Base-by-base conservation (phyloP, 192 early-diverging fungal species). In the Coemansia sp. region DNA sequence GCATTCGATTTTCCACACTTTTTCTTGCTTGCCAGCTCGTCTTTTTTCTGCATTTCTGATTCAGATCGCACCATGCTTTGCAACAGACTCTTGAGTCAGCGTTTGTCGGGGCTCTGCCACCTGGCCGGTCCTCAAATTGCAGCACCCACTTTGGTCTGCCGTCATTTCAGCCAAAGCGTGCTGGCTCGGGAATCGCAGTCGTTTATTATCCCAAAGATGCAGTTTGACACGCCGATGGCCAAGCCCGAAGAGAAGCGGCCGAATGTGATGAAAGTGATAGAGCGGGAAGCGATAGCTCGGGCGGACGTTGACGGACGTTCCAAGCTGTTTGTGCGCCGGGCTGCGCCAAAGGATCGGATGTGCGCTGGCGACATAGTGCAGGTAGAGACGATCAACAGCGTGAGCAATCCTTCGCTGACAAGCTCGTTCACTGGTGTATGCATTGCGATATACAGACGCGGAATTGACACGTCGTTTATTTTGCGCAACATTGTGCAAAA, bases 401-500 rank as follows among this genome's bases (percentile, higher is more conserved):
- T 72, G 59, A 73, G 70, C 48, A 70, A 77, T 2, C 68, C 84
- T 21, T 66, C 69, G 14, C 70, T 68, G 5, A 83, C 85, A 5
- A 77, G 83, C 39, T 83, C 68, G n/a, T 93, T 93, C 70, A 81
- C 87, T 38, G 91, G 91, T 14, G 82, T 91, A 12, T 84, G 88
- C 38, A 89, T 91, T 66, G 86, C 88, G 14, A 88, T 93, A 43
- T 84, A 85, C 60, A 81, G 90, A 59, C 84, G 86, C 45, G 91
- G 89, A 4, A 72, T 90, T 17, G 87, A 91, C 52, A 89, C 89
- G 41, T 87, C 84, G 68, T 89, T 93, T 64, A 90, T 87, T 6
- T 77, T 93, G 66, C 85, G 91, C 24, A 93, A 93, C 55, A 83
- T 90, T 15, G 87, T 93, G 38, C 68, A 88, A 49, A 89, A 87